Conservation (phyloP, 176 grass and related monocot species). For the Guadua angustifolia region DNA sequence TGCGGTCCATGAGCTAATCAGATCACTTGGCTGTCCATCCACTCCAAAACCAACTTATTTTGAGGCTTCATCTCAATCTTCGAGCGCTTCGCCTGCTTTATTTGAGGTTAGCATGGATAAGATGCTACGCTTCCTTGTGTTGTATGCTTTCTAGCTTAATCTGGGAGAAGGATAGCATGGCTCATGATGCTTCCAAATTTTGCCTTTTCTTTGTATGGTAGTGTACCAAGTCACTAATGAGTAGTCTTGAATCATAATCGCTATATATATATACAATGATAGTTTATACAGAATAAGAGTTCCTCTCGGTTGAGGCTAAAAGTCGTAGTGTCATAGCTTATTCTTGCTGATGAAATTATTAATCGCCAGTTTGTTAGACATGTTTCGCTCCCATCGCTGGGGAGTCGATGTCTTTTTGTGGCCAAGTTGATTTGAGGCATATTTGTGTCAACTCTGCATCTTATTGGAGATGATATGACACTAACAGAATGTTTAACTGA, state of each 20-base stretch:
- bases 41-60: slow-evolving; percentile 92
- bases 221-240: slow-evolving; percentile 32
- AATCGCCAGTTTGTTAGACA: slow-evolving; percentile 10
- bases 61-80: slow-evolving; percentile 57
- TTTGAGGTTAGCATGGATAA: slow-evolving; percentile 62
- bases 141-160: slow-evolving; percentile 54
- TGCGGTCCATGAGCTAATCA: slow-evolving; percentile 77
- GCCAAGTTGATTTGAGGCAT: not conserved
- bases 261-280: slow-evolving; percentile 61
- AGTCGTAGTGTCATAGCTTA: not conserved
- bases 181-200: slow-evolving; percentile 42
- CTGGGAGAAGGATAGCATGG: slow-evolving; percentile 58
- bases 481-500: not conserved
- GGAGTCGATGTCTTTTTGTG: not conserved
- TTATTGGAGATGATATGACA: not conserved
- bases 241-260: slow-evolving; percentile 39
- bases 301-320: slow-evolving; percentile 32
- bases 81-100: not conserved
- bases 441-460: not conserved
- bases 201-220: slow-evolving; percentile 51
- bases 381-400: not conserved
- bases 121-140: slow-evolving; percentile 58
- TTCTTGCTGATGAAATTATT: slow-evolving; percentile 3
- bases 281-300: slow-evolving; percentile 52
- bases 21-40: slow-evolving; percentile 67